Base-by-base conservation (phyloP, 768 basidiomycete genomes). In the Hygrophoropsis aurantiaca region DNA sequence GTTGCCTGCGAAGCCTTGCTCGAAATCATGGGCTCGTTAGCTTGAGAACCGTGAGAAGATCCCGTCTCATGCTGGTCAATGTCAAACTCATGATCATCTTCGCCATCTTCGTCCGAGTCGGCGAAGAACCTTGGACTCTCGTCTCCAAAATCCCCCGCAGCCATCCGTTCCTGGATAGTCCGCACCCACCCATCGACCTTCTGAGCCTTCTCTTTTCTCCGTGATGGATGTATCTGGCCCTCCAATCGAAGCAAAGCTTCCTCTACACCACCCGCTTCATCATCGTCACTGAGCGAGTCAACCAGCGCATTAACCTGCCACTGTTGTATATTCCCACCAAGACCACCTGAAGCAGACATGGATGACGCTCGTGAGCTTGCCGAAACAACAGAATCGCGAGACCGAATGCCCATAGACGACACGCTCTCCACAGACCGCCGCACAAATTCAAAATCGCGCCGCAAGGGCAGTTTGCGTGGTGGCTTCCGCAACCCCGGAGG, bases 181-280 rank as follows among this genome's bases (percentile, higher is more conserved):
- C 79, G 78, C 40, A 91, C 81, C 90, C 90, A 92, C 3, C 82
- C 81, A 59, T 92, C 84, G 3, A 94, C 88, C 61, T 91, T 90
- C 40, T 75, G 74, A 27, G 78, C 78, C 57, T 85, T 90, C 54
- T 82, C 86, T 52, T 80, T 73, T 60, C 86, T 80, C 58, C 79
- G 77, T 50, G 81, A 72, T 0, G 78, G 78, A 61, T 91, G 90
- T 44, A 94, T 88, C 60, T 91, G 83, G 0, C 92, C 94, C 64
- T 95, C 92, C 32, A 97, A 75, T 11, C 87, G 73, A 19, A 78
- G 73, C 52, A 97, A 63, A 15, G 94, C 92, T 6, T 82, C 87
- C 25, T 92, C 90, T 15, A 89, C 85, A 56, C 89, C 91, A 1
- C 90, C 90, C 15, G 68, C 75, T 48, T 85, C 90, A 19, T 77